These are phyloP conservation scores for Tetracentron sinense DNA, from an alignment of 164 flowering plant species.

Conservation along the genomic window DNA sequence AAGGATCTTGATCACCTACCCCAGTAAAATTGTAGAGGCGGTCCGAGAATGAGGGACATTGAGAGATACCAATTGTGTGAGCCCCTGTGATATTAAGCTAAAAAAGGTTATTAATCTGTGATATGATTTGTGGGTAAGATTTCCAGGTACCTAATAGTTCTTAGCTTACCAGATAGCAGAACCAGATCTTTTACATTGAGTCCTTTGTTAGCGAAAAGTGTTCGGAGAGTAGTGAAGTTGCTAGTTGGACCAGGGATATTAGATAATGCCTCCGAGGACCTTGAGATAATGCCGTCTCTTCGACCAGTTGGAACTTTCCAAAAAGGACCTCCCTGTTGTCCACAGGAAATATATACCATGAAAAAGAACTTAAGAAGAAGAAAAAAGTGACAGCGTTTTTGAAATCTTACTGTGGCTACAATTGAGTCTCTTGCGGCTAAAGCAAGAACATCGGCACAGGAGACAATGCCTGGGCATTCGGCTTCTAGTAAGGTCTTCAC, in stretches of 20 bases:
- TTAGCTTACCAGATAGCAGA: constrained; percentile 59
- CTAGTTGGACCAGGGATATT: constrained; percentile 60
- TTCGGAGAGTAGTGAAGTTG: constrained; percentile 52
- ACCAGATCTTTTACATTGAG: constrained; percentile 75
- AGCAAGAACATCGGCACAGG: constrained; percentile 82
- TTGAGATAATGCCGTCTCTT: constrained; percentile 72
- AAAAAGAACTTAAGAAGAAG: background rate
- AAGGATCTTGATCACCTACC: constrained; percentile 47
- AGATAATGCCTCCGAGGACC: constrained; percentile 39
- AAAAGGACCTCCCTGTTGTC: constrained; percentile 39
- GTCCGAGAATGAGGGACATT: constrained; percentile 22
- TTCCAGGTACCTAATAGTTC: background rate
- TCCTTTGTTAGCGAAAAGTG: constrained; percentile 48
- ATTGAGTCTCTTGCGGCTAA: constrained; percentile 74
- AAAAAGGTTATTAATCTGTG: background rate
- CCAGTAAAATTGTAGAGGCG: constrained; percentile 70
- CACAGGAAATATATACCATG: constrained; percentile 1
- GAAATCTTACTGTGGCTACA: constrained; percentile 47
- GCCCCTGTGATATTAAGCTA: constrained; percentile 18
- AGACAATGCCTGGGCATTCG: constrained; percentile 77
- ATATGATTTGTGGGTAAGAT: background rate
- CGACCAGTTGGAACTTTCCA: constrained; percentile 93
- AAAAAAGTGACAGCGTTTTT: background rate
- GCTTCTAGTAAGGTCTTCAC: constrained; percentile 68
- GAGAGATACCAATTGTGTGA: constrained; percentile 34